phyloP scores from a whole-genome alignment of 129 eudicot genomes.

The Escallonia rubra region DNA sequence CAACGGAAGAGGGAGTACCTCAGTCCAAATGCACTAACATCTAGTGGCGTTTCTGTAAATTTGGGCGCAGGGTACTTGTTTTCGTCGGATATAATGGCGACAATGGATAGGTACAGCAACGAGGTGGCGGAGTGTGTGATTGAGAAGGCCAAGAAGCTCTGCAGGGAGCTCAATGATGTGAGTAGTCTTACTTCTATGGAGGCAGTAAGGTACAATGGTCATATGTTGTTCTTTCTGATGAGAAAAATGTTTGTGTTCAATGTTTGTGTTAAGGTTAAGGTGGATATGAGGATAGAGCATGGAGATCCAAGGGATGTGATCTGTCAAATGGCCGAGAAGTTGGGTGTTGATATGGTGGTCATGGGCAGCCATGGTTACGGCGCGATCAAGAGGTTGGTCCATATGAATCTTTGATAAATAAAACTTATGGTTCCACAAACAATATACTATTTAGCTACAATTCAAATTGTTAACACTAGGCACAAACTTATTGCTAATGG shows the following conservation, averaged over 20 bases:
- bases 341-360: constrained; percentile 20
- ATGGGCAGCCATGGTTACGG: constrained; percentile 29
- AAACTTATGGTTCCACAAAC: no score
- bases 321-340: constrained; percentile 15
- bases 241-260: no score
- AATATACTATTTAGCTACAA: no score
- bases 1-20: no score
- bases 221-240: no score
- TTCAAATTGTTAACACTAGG: no score
- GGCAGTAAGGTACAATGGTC: no score
- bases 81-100: constrained; percentile 14
- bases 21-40: no score
- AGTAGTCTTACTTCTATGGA: neutral
- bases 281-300: neutral
- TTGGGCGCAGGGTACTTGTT: constrained; percentile 23
- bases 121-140: constrained; percentile 32
- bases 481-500: no score
- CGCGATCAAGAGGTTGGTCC: constrained; percentile 13
- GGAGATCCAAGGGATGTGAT: constrained; percentile 25
- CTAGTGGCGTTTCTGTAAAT: neutral
- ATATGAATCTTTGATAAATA: no score
- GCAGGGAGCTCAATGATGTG: constrained; percentile 19
- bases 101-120: constrained; percentile 30
- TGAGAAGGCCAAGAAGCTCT: constrained; percentile 28
- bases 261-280: no score